Evolutionary conservation across 768 basidiomycete species (phyloP).

Genomic region (Lentinula edodes): DNA sequence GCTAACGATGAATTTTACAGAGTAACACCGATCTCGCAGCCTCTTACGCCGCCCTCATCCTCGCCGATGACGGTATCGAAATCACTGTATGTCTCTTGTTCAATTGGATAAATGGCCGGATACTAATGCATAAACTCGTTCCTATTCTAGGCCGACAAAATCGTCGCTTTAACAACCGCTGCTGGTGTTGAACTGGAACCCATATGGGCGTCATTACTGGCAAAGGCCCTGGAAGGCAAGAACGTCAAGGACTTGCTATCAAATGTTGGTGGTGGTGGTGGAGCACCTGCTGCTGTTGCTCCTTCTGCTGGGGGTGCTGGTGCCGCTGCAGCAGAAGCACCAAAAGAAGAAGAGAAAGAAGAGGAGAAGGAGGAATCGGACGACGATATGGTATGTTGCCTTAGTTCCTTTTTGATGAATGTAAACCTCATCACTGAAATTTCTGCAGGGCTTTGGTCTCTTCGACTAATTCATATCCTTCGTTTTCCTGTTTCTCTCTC

Average conservation of each 20-base stretch:
- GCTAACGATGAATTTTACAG: slow-evolving; percentile 19
- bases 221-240: slow-evolving; percentile 97
- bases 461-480: slow-evolving; percentile 66
- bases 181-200: slow-evolving; percentile 87
- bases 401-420: neutral
- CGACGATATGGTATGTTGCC: slow-evolving; percentile 74
- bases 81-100: slow-evolving; percentile 74
- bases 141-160: slow-evolving; percentile 77
- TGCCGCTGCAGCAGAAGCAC: slow-evolving; percentile 65
- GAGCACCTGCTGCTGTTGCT: slow-evolving; percentile 65
- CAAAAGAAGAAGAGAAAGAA: slow-evolving; percentile 79
- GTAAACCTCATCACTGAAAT: neutral
- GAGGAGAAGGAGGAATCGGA: slow-evolving; percentile 88
- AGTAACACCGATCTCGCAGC: slow-evolving; percentile 77
- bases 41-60: slow-evolving; percentile 96
- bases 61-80: slow-evolving; percentile 95
- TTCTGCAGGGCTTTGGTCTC: slow-evolving; percentile 82
- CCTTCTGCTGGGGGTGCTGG: slow-evolving; percentile 54
- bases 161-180: slow-evolving; percentile 75
- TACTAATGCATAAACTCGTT: neutral
- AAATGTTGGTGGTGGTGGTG: slow-evolving; percentile 92
- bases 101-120: neutral
- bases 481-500: neutral
- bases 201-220: slow-evolving; percentile 96
- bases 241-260: slow-evolving; percentile 93